A percentile compares a stretch with the other conserved stretches of the same genome.
phyloP scores from a whole-genome alignment of 179 eudicot species.

The Gypsophila paniculata region DNA sequence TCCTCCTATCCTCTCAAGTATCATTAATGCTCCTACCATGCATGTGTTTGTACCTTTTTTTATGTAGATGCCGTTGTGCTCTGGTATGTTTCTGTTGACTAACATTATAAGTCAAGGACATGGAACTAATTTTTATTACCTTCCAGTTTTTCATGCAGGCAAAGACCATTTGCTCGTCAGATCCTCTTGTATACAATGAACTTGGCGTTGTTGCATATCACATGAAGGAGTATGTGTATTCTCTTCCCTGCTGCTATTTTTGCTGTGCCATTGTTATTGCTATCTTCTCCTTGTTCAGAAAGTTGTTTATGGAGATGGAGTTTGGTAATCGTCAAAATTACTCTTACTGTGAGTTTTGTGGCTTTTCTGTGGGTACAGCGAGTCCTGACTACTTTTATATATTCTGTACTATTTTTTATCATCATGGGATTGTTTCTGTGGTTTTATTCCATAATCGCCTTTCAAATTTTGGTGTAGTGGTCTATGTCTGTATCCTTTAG shows the following conservation, averaged over 20 bases:
- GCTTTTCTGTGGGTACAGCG: too few relatives aligned
- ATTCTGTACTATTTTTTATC: too few relatives aligned
- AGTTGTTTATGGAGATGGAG: neutral
- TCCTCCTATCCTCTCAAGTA: neutral
- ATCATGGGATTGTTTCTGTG: neutral
- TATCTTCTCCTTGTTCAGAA: conserved; percentile 1
- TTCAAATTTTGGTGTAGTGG: too few relatives aligned
- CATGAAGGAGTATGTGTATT: conserved; percentile 71
- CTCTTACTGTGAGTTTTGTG: too few relatives aligned
- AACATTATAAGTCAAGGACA: neutral
- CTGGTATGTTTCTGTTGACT: neutral
- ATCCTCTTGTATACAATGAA: conserved; percentile 94
- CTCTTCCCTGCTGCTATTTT: neutral
- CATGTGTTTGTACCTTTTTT: neutral
- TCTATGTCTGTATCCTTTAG: neutral
- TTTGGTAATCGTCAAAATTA: too few relatives aligned
- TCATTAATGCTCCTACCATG: neutral
- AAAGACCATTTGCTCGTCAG: conserved; percentile 67
- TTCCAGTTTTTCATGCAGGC: conserved; percentile 95
- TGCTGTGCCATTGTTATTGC: neutral
- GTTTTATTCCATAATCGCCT: neutral
- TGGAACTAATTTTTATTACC: conserved; percentile 22
- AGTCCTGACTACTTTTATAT: too few relatives aligned
- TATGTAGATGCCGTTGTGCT: neutral
- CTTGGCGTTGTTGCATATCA: conserved; percentile 93